Conservation (phyloP, 768 basidiomycete species). For the Leccinum pellstonianum region DNA sequence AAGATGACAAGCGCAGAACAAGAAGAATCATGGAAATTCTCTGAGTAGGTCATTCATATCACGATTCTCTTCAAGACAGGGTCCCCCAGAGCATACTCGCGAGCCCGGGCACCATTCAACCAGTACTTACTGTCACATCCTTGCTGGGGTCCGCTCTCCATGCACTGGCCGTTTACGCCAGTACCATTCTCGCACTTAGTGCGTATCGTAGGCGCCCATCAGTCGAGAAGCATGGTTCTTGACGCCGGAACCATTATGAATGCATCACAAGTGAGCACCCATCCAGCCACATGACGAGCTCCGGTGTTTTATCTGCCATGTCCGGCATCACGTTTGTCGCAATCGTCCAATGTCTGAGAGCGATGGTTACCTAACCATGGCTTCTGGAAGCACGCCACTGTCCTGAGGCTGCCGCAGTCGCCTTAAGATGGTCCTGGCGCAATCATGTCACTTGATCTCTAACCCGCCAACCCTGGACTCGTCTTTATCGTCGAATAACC, state of each 20-base stretch:
- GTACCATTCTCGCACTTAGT: background rate
- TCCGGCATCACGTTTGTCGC: too few species aligned
- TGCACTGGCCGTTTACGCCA: background rate
- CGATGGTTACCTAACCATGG: background rate
- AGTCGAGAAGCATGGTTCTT: background rate
- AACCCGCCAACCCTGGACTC: background rate
- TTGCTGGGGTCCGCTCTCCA: background rate
- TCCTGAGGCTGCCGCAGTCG: background rate
- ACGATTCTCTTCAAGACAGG: too few species aligned
- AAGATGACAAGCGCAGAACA: too few species aligned
- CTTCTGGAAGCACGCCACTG: background rate
- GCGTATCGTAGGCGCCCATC: background rate
- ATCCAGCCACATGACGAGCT: background rate
- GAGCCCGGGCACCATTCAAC: too few species aligned
- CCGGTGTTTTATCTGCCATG: background rate
- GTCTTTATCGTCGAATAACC: background rate
- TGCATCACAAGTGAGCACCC: background rate
- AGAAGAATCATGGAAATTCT: too few species aligned
- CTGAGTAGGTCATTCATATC: too few species aligned
- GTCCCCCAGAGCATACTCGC: too few species aligned
- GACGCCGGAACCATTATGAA: background rate
- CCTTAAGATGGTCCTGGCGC: background rate
- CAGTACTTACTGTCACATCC: background rate
- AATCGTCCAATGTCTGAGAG: background rate
- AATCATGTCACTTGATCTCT: background rate